phyloP scores from a whole-genome alignment of 2,329 filamentous ascomycete genomes.

The Clonostachys rosea region DNA sequence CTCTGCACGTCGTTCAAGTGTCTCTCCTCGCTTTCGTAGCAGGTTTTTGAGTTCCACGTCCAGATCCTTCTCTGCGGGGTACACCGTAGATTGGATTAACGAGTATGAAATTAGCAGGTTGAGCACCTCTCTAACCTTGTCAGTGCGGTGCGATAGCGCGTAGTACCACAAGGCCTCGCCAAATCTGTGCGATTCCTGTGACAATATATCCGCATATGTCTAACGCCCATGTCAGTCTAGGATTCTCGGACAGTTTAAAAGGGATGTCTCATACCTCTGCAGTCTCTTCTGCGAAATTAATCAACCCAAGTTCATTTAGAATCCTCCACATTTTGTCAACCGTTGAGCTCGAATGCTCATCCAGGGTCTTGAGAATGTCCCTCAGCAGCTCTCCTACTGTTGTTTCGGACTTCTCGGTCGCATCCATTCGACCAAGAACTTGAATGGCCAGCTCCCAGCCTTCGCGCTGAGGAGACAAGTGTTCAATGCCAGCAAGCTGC shows the following conservation, averaged over 20 bases:
- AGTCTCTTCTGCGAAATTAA: conserved; percentile 72
- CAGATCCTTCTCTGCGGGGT: conserved; percentile 66
- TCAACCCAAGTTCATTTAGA: conserved; percentile 73
- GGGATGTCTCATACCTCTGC: conserved; percentile 63
- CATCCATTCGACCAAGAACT: conserved; percentile 76
- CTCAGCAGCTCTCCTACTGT: conserved; percentile 69
- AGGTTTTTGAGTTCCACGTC: conserved; percentile 69
- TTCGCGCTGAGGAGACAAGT: conserved; percentile 47
- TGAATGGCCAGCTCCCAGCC: conserved; percentile 90
- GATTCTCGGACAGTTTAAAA: neutral
- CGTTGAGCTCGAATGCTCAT: conserved; percentile 63
- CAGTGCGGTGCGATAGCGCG: conserved; percentile 72
- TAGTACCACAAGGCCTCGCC: conserved; percentile 90
- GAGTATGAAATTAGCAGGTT: conserved; percentile 85
- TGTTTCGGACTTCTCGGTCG: conserved; percentile 64
- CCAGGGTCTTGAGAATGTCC: conserved; percentile 55
- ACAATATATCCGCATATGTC: conserved; percentile 79
- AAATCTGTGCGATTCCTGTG: conserved; percentile 69
- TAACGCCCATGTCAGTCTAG: conserved; percentile 23
- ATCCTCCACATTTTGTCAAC: conserved; percentile 80
- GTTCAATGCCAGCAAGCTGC: conserved; percentile 52
- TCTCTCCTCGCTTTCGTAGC: conserved; percentile 65
- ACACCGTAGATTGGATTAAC: conserved; percentile 77
- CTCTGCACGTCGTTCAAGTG: conserved; percentile 66
- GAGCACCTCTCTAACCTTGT: conserved; percentile 79